These are phyloP conservation scores for Epichloe uncinata DNA, from an alignment of 2,329 filamentous ascomycete genomes.

Conservation along the genomic window DNA sequence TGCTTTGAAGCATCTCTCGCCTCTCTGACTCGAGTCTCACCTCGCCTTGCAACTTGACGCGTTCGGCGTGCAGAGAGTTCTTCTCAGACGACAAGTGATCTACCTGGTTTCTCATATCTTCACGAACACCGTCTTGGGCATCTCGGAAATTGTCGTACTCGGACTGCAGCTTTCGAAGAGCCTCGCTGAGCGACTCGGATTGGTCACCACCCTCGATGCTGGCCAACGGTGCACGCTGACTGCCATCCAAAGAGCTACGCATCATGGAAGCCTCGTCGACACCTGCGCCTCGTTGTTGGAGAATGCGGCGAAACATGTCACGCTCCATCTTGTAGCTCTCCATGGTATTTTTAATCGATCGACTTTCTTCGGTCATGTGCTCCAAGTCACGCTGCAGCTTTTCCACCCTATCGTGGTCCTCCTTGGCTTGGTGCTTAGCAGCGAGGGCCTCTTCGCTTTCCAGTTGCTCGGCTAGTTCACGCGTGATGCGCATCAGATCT, in stretches of 20 bases:
- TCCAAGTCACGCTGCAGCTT: conserved; percentile 58
- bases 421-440: conserved; percentile 46
- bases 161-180: conserved; percentile 75
- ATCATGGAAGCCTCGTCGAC: conserved; percentile 55
- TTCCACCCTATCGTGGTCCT: conserved; percentile 60
- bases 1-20: conserved; percentile 78
- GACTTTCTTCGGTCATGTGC: conserved; percentile 70
- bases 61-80: conserved; percentile 66
- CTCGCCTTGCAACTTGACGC: conserved; percentile 68
- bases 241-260: conserved; percentile 54
- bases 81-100: conserved; percentile 74
- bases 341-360: conserved; percentile 67
- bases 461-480: conserved; percentile 76
- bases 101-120: conserved; percentile 72
- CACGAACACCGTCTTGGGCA: conserved; percentile 69
- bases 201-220: conserved; percentile 45
- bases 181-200: conserved; percentile 51
- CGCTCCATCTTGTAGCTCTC: conserved; percentile 92
- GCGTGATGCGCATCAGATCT: conserved; percentile 67
- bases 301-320: conserved; percentile 93
- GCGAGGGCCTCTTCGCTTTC: conserved; percentile 77
- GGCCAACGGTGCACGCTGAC: conserved; percentile 37
- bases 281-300: conserved; percentile 55
- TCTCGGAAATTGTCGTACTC: conserved; percentile 85
- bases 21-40: conserved; percentile 70